phyloP scores from a whole-genome alignment of 2,329 filamentous ascomycete genomes.

The Aspergillus neoniger region DNA sequence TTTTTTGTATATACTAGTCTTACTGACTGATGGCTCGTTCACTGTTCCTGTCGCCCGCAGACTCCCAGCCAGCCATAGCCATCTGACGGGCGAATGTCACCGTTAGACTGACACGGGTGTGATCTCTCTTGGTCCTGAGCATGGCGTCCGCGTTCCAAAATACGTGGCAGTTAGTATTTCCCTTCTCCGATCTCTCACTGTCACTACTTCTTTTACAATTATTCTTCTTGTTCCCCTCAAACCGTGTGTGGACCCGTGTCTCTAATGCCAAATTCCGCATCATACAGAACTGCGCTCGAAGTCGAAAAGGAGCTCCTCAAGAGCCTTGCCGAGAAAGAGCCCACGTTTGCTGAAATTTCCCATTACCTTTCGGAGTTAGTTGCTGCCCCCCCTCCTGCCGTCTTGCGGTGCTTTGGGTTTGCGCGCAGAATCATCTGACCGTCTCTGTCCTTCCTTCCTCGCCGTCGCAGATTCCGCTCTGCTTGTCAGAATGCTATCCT shows the following conservation, averaged over 20 bases:
- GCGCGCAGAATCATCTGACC: constrained; percentile 14
- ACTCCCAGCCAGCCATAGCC: constrained; percentile 56
- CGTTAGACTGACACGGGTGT: constrained; percentile 50
- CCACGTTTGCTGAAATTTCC: constrained; percentile 53
- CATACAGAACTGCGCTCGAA: constrained; percentile 40
- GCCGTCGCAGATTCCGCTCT: constrained; percentile 62
- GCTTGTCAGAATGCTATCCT: constrained; percentile 73
- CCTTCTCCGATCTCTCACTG: not conserved
- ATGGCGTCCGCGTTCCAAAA: constrained; percentile 52
- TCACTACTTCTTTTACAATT: no score
- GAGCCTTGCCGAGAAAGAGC: constrained; percentile 53
- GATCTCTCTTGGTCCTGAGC: constrained; percentile 26
- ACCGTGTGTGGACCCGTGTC: constrained; percentile 18
- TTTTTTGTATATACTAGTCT: constrained; percentile 22
- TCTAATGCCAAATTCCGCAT: constrained; percentile 13
- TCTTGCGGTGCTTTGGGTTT: constrained; percentile 1
- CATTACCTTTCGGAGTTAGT: constrained; percentile 44
- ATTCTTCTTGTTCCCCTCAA: constrained; percentile 7
- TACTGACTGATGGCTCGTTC: constrained; percentile 55
- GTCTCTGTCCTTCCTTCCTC: not conserved
- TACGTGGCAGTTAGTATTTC: constrained; percentile 54
- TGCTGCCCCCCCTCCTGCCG: not conserved
- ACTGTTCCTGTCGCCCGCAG: constrained; percentile 49
- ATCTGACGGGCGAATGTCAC: constrained; percentile 59
- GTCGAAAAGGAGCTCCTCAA: constrained; percentile 53